Conservation (phyloP, 2,329 filamentous ascomycete species). For the Cryphonectria japonica region DNA sequence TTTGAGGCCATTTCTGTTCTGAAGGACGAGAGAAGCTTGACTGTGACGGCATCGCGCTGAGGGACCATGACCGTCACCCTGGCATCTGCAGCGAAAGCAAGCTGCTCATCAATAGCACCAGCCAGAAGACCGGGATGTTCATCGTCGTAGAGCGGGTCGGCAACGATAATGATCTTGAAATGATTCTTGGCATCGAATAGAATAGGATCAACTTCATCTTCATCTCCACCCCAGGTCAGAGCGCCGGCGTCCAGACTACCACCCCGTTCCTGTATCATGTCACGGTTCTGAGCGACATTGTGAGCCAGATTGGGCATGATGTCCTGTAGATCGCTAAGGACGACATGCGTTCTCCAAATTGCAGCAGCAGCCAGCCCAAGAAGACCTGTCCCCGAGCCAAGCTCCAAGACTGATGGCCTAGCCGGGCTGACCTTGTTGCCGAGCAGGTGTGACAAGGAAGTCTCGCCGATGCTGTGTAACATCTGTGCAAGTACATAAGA, state of each 20-base stretch:
- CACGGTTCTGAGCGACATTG: slow-evolving; percentile 70
- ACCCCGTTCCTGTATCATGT: slow-evolving; percentile 55
- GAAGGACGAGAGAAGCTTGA: slow-evolving; percentile 66
- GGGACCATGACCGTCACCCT: slow-evolving; percentile 82
- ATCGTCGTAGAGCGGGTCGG: slow-evolving; percentile 86
- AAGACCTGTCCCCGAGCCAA: slow-evolving; percentile 91
- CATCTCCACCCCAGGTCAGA: slow-evolving; percentile 72
- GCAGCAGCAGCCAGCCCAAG: slow-evolving; percentile 83
- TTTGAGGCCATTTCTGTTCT: slow-evolving; percentile 61
- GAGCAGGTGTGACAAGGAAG: slow-evolving; percentile 51
- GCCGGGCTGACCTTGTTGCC: slow-evolving; percentile 39
- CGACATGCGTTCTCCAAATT: slow-evolving; percentile 67
- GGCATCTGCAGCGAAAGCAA: slow-evolving; percentile 60
- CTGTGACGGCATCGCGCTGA: slow-evolving; percentile 69
- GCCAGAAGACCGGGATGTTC: slow-evolving; percentile 78
- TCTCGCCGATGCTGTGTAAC: slow-evolving; percentile 55
- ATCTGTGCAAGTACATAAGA: slow-evolving; percentile 83
- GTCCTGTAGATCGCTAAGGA: slow-evolving; percentile 81
- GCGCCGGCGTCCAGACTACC: slow-evolving; percentile 65
- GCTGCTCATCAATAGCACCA: slow-evolving; percentile 69
- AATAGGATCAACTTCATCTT: slow-evolving; percentile 50
- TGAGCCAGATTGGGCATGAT: slow-evolving; percentile 80
- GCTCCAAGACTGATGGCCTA: slow-evolving; percentile 63
- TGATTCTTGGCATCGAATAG: slow-evolving; percentile 51
- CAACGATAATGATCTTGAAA: slow-evolving; percentile 76